These are phyloP conservation scores for Dactylellina cionopaga DNA, from an alignment of 2,329 filamentous ascomycete species.

Conservation along the genomic window DNA sequence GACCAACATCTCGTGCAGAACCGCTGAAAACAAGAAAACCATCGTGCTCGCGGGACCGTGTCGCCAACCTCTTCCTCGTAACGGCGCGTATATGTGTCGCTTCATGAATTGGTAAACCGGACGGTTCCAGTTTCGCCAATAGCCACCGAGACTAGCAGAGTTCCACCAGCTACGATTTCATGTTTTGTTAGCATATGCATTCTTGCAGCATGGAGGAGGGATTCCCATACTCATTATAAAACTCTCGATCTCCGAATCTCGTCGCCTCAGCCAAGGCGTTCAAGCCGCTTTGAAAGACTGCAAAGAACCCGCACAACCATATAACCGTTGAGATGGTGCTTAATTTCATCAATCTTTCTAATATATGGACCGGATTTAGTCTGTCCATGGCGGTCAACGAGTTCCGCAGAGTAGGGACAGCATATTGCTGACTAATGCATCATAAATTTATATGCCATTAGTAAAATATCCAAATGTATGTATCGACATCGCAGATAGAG, in stretches of 20 bases:
- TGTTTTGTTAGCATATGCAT: background rate
- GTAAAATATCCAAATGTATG: background rate
- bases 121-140: conserved; percentile 96
- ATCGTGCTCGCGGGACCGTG: conserved; percentile 75
- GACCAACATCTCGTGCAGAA: conserved; percentile 91
- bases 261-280: conserved; percentile 92
- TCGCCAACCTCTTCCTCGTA: conserved; percentile 84
- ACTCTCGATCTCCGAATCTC: conserved; percentile 89
- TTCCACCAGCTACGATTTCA: conserved; percentile 80
- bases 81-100: conserved; percentile 87
- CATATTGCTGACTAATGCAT: conserved; percentile 75
- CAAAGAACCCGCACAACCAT: conserved; percentile 87
- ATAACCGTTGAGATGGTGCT: conserved; percentile 95
- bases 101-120: conserved; percentile 98
- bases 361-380: conserved; percentile 80
- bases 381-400: conserved; percentile 86
- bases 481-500: background rate
- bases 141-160: conserved; percentile 80
- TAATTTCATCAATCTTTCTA: conserved; percentile 91
- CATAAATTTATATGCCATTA: background rate
- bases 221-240: conserved; percentile 83
- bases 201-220: background rate
- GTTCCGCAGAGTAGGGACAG: conserved; percentile 86
- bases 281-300: conserved; percentile 89
- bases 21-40: conserved; percentile 87